These are phyloP conservation scores for Pleurotus cornucopiae DNA, from an alignment of 768 basidiomycete genomes.

Conservation along the genomic window DNA sequence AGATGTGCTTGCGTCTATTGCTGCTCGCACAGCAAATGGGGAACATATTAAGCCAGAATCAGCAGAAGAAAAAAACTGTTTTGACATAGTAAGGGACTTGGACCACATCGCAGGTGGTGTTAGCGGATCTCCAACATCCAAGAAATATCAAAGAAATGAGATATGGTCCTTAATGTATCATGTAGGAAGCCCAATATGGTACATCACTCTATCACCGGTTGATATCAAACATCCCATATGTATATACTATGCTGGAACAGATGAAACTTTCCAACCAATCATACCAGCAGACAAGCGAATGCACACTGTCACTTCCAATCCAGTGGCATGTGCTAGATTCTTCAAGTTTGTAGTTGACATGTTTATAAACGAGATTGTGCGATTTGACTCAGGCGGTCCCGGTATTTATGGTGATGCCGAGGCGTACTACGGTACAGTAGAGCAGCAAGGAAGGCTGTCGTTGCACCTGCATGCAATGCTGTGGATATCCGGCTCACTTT, in stretches of 20 bases:
- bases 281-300: constrained; percentile 6
- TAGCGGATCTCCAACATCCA: constrained; percentile 17
- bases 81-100: constrained; percentile 15
- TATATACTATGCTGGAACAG: constrained; percentile 26
- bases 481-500: constrained; percentile 24
- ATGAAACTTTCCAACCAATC: constrained; percentile 17
- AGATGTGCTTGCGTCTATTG: constrained; percentile 11
- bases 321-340: constrained; percentile 23
- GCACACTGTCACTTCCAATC: constrained; percentile 15
- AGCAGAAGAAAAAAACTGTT: constrained; percentile 16
- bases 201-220: not conserved
- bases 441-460: constrained; percentile 32
- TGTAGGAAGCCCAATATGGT: not conserved
- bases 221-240: constrained; percentile 11
- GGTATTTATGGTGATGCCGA: constrained; percentile 24
- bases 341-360: constrained; percentile 25
- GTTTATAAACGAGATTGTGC: constrained; percentile 26
- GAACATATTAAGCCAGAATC: constrained; percentile 12
- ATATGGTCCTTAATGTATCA: not conserved
- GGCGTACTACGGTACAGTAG: constrained; percentile 35
- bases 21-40: constrained; percentile 2
- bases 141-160: constrained; percentile 13
- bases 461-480: constrained; percentile 31
- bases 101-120: constrained; percentile 16
- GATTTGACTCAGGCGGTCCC: constrained; percentile 9